These are phyloP conservation scores for Sphaerulina musiva DNA, from an alignment of 2,329 filamentous ascomycete genomes.

Conservation along the genomic window DNA sequence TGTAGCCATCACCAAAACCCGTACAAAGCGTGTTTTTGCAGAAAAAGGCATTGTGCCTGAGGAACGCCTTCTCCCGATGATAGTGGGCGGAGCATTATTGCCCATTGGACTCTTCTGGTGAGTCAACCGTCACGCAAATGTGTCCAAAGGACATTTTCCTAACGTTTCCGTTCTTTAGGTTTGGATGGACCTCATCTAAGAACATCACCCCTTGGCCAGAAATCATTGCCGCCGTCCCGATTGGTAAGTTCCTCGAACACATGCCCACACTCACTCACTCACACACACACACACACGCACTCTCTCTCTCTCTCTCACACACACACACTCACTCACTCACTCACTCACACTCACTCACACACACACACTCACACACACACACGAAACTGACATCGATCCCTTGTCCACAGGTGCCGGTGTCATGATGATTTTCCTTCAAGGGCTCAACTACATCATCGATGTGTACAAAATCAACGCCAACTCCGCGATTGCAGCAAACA, in stretches of 20 bases:
- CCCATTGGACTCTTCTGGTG: conserved; percentile 42
- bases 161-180: conserved; percentile 17
- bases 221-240: conserved; percentile 36
- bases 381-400: background rate
- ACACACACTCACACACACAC: background rate
- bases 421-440: conserved; percentile 35
- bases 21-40: conserved; percentile 19
- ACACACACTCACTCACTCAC: too few relatives aligned
- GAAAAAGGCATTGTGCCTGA: conserved; percentile 35
- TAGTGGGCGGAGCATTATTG: conserved; percentile 38
- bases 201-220: conserved; percentile 38
- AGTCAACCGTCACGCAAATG: background rate
- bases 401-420: conserved; percentile 24
- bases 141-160: background rate
- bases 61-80: conserved; percentile 41
- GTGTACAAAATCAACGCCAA: conserved; percentile 38
- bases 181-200: conserved; percentile 39
- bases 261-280: too few relatives aligned
- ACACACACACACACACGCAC: background rate
- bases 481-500: conserved; percentile 34
- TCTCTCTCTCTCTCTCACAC: too few relatives aligned
- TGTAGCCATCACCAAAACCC: conserved; percentile 20
- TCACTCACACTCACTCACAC: too few relatives aligned
- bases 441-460: conserved; percentile 43
- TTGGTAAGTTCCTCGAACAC: conserved; percentile 26